Evolutionary conservation across 768 basidiomycete species (phyloP).

Genomic region (Pleurotus sapidus): DNA sequence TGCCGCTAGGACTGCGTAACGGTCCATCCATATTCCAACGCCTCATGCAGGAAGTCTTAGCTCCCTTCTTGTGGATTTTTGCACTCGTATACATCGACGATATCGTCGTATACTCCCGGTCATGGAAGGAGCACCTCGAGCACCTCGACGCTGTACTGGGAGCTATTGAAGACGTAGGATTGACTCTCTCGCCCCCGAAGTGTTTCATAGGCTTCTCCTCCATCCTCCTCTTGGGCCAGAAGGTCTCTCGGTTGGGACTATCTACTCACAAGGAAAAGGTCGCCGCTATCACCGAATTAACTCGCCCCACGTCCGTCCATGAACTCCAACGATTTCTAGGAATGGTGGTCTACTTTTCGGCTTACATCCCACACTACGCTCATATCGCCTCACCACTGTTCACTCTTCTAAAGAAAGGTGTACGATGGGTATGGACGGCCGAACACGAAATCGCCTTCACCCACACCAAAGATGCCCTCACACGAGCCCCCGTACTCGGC

Average conservation of each 20-base stretch:
- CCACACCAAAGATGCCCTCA: slow-evolving; percentile 14
- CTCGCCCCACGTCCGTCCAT: background rate
- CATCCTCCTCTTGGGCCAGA: too few species aligned
- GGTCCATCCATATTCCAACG: too few species aligned
- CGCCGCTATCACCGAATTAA: background rate
- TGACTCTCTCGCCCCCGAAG: too few species aligned
- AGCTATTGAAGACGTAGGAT: too few species aligned
- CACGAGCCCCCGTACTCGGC: slow-evolving; percentile 18
- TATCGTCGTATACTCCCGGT: too few species aligned
- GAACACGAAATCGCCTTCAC: slow-evolving; percentile 17
- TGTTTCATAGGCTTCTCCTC: too few species aligned
- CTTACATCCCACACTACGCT: slow-evolving; percentile 8
- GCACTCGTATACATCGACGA: too few species aligned
- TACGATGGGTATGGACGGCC: background rate
- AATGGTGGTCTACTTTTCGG: slow-evolving; percentile 11
- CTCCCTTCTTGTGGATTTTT: too few species aligned
- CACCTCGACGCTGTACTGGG: too few species aligned
- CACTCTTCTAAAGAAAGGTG: slow-evolving; percentile 1
- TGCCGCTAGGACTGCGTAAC: too few species aligned
- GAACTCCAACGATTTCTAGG: slow-evolving; percentile 18
- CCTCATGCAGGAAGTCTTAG: too few species aligned
- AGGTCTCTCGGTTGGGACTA: slow-evolving; percentile 2
- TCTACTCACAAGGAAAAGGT: slow-evolving; percentile 11
- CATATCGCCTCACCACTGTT: slow-evolving; percentile 10
- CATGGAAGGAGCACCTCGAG: too few species aligned